Evolutionary conservation across 192 early-diverging fungal genomes (phyloP).

Genomic region (Glomus cerebriforme): DNA sequence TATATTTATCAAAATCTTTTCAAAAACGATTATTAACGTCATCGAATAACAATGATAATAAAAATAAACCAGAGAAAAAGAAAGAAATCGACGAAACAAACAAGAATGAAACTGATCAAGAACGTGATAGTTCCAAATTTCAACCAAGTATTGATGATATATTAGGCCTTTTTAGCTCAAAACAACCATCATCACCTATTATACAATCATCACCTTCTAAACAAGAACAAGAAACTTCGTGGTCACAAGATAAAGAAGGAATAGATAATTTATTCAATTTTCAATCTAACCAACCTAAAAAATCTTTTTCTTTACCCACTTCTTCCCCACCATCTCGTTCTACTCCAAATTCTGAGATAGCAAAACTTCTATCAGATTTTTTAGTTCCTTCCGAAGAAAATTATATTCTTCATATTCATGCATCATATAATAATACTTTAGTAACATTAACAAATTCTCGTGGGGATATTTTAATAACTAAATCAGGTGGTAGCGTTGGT

Average conservation of each 20-base stretch:
- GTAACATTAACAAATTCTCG: conserved; percentile 72
- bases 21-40: neutral
- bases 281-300: neutral
- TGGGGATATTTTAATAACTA: conserved; percentile 69
- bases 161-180: neutral
- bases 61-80: neutral
- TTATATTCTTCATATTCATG: conserved; percentile 57
- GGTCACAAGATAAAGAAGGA: neutral
- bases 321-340: neutral
- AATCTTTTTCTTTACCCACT: neutral
- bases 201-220: neutral
- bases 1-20: neutral
- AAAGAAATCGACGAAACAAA: neutral
- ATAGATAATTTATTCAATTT: neutral
- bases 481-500: conserved; percentile 80
- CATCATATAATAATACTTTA: conserved; percentile 86
- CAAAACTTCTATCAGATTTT: conserved; percentile 17
- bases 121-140: neutral
- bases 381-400: conserved; percentile 30
- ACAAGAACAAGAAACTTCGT: neutral
- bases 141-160: neutral
- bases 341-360: conserved; percentile 1
- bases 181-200: neutral
- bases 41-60: neutral
- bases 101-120: neutral